Conservation (phyloP, 1,139 yeast genomes). For the Taphrina flavorubra region DNA sequence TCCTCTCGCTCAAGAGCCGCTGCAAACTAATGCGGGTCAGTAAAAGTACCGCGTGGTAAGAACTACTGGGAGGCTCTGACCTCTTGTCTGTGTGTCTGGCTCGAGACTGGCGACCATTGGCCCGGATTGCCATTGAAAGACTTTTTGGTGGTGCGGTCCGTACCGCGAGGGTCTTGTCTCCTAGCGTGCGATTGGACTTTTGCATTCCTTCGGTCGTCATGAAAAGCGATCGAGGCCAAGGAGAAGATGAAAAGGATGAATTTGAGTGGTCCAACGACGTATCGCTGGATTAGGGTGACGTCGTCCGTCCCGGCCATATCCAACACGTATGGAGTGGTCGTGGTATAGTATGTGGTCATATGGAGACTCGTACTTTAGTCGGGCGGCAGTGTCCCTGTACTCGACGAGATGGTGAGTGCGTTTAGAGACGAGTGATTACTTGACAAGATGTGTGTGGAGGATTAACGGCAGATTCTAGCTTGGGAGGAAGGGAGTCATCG, state of each 20-base stretch:
- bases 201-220: not conserved
- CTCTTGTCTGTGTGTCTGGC: constrained; percentile 5
- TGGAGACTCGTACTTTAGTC: not conserved
- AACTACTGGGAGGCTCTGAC: not conserved
- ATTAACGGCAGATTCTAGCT: too few species aligned
- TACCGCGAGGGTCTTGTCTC: too few species aligned
- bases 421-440: too few species aligned
- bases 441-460: too few species aligned
- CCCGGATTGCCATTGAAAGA: too few species aligned
- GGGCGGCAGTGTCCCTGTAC: not conserved
- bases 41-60: not conserved
- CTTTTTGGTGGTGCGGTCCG: too few species aligned
- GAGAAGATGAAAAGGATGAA: constrained; percentile 17
- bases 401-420: too few species aligned
- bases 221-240: constrained; percentile 3
- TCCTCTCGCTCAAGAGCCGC: constrained; percentile 9
- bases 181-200: too few species aligned
- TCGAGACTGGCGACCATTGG: not conserved
- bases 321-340: not conserved
- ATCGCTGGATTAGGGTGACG: not conserved
- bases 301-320: not conserved
- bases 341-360: not conserved
- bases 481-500: too few species aligned
- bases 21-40: not conserved
- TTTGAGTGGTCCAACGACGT: constrained; percentile 12